Evolutionary conservation across 2,329 filamentous ascomycete species (phyloP), one percentile per base, ranked within the genome.

Genomic region (Lachnellula suecica): DNA sequence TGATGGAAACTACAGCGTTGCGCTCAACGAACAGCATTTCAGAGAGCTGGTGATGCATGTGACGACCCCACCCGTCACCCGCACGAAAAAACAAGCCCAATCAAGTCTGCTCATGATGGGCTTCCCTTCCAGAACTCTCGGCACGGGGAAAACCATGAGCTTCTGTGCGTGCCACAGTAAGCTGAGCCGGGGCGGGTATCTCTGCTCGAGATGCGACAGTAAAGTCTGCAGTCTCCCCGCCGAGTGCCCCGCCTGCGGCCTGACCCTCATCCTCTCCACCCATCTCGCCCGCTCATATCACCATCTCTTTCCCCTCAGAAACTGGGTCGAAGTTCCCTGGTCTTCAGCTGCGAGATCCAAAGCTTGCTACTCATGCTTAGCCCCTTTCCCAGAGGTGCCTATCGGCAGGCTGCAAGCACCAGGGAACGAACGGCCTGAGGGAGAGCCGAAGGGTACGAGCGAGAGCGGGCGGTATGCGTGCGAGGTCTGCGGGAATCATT

Each of bases 301-400:
- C 68, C 91, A 97, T 68, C 77, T 97, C 1, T 96, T 96, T 66
- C 91, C 92, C 0, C 76, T 99, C 20, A 81, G 86, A 27, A 96
- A 95, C 67, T 99, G 93, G 92, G 78, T 85, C 9, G 91, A 94
- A 65, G 93, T 99, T 0, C 79, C 88, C 1, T 99, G 94, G 94
- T 71, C 81, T 10, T 78, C 86, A 19, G 92, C 91, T 1, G 67
- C 66, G 3, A 72, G 69, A 47, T 62, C 58, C 2, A 62, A 57
- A 10, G 80, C 85, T 47, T 99, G 94, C 70, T 91, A 86, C 68
- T 83, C 89, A 4, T 99, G 94, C 64, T 80, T 90, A 29, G 74
- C 79, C 2, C 70, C 79, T 0, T 97, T 99, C 61, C 89, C 90
- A 5, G 56, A 68, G 15, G 51, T 61, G 7, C 57, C 56, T 7